Percentiles rank a stretch among this genome's conserved stretches.
Conservation (phyloP, 2,329 filamentous ascomycete genomes). For the Arachnopeziza araneosa region DNA sequence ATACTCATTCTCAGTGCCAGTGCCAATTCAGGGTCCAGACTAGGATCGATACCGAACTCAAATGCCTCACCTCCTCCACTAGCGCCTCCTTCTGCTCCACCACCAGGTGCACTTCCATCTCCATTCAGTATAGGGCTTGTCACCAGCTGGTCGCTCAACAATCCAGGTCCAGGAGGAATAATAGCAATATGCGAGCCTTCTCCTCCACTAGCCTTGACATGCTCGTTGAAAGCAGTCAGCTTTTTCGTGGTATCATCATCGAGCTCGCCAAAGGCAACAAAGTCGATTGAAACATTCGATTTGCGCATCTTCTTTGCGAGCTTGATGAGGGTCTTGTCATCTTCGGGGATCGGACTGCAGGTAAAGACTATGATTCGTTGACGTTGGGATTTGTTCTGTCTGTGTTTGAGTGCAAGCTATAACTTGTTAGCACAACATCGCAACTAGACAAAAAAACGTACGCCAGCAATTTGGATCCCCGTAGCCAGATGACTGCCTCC, state of each 20-base stretch:
- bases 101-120: constrained; percentile 59
- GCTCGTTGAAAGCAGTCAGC: constrained; percentile 87
- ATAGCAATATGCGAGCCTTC: constrained; percentile 89
- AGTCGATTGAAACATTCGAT: constrained; percentile 87
- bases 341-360: constrained; percentile 86
- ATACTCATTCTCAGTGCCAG: constrained; percentile 94
- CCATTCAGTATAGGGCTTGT: constrained; percentile 85
- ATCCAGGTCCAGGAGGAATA: constrained; percentile 83
- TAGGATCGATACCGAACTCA: constrained; percentile 86
- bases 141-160: constrained; percentile 88
- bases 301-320: constrained; percentile 99
- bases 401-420: constrained; percentile 92
- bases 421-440: constrained; percentile 17
- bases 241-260: constrained; percentile 89
- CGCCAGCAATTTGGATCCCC: constrained; percentile 89
- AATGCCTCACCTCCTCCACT: constrained; percentile 59
- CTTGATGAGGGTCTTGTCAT: constrained; percentile 81
- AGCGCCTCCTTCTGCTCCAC: constrained; percentile 44
- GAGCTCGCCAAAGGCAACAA: constrained; percentile 90
- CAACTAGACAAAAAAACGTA: constrained; percentile 43
- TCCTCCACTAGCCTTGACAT: constrained; percentile 66
- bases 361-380: constrained; percentile 97
- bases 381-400: constrained; percentile 94
- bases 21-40: constrained; percentile 87
- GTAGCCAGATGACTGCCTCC: constrained; percentile 85